phyloP scores from a whole-genome alignment of 2,329 filamentous ascomycete species.

The Alternaria arborescens region DNA sequence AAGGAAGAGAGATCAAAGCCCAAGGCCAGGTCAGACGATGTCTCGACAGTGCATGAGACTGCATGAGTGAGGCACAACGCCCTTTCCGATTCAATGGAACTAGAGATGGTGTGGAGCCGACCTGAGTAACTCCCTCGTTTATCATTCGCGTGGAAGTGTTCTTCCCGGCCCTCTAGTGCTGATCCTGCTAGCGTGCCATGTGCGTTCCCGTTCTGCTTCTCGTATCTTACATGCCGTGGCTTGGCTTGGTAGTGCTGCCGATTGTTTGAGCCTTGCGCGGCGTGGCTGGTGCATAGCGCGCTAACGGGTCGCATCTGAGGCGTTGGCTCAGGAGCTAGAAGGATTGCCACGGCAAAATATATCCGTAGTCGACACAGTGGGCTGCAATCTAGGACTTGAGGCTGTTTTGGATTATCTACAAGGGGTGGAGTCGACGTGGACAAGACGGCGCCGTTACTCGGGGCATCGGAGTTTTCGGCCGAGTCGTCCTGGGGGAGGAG shows the following conservation, averaged over 20 bases:
- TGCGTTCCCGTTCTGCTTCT: constrained; percentile 15
- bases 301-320: background rate
- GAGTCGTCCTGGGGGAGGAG: background rate
- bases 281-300: constrained; percentile 1
- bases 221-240: constrained; percentile 1
- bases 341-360: background rate
- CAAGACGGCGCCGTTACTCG: constrained; percentile 1
- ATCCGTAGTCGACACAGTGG: background rate
- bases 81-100: constrained; percentile 1
- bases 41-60: constrained; percentile 1
- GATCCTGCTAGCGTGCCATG: constrained; percentile 18
- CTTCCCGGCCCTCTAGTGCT: constrained; percentile 9
- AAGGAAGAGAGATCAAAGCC: background rate
- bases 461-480: background rate
- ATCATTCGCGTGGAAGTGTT: constrained; percentile 16
- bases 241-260: constrained; percentile 3
- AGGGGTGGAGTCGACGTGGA: background rate
- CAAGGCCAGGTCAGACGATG: constrained; percentile 6
- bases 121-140: constrained; percentile 3
- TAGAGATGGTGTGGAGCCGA: constrained; percentile 1
- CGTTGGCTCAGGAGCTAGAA: background rate
- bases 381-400: background rate
- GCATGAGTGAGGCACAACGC: constrained; percentile 6
- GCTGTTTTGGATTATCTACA: constrained; percentile 7
- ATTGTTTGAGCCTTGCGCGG: constrained; percentile 1